These are phyloP conservation scores for Ailanthus altissimus DNA, from an alignment of 345 rosid species.

Conservation along the genomic window DNA sequence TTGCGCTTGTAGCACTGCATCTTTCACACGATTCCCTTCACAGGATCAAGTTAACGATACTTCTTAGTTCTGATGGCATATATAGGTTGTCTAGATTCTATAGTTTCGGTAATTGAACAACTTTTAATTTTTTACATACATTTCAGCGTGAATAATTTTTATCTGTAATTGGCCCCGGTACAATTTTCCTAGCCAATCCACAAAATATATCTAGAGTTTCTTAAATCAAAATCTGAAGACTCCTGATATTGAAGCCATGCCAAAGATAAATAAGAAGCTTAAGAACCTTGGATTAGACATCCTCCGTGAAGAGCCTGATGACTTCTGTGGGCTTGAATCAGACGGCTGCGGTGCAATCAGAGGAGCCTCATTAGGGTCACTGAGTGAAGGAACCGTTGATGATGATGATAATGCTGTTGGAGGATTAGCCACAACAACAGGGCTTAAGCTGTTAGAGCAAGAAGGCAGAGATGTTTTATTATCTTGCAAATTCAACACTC, in stretches of 20 bases:
- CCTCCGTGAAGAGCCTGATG: slow-evolving; percentile 19
- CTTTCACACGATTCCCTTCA: too few relatives aligned
- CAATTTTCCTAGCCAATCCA: background rate
- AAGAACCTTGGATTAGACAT: background rate
- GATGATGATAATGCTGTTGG: too few relatives aligned
- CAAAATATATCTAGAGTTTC: background rate
- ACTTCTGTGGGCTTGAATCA: background rate
- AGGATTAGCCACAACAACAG: background rate
- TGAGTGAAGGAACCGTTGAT: slow-evolving; percentile 6
- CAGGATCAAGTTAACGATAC: too few relatives aligned
- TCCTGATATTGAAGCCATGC: background rate
- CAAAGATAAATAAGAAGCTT: background rate
- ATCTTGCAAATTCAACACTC: slow-evolving; percentile 38
- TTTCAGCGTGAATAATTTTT: too few relatives aligned
- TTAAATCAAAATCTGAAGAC: background rate
- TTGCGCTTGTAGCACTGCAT: too few relatives aligned
- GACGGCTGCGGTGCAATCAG: slow-evolving; percentile 23
- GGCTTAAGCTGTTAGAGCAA: slow-evolving; percentile 36
- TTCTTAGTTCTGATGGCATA: too few relatives aligned
- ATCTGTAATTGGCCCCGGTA: too few relatives aligned
- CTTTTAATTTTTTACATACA: too few relatives aligned
- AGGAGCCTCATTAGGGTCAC: background rate
- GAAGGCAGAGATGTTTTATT: slow-evolving; percentile 19
- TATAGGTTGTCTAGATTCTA: too few relatives aligned
- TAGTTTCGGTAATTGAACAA: too few relatives aligned